Evolutionary conservation across 768 basidiomycete species (phyloP).

Genomic region (Boletellus ananas): DNA sequence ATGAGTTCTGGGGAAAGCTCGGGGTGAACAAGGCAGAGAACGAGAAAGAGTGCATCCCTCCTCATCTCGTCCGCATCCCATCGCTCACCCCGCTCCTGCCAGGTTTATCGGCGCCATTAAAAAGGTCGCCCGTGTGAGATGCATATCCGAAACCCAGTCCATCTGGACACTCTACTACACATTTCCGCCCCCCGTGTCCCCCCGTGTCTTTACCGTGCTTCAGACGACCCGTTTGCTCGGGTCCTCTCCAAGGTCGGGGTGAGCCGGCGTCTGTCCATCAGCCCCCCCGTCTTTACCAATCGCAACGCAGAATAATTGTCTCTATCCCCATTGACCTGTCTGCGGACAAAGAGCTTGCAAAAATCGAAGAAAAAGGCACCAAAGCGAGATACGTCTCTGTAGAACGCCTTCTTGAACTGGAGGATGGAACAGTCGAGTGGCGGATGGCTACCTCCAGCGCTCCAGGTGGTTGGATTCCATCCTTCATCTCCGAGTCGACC

Average conservation of each 20-base stretch:
- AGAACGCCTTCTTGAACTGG: constrained; percentile 60
- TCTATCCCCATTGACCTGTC: constrained; percentile 70
- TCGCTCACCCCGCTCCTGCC: background rate
- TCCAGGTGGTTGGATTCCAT: constrained; percentile 66
- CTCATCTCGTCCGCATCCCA: background rate
- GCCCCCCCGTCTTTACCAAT: background rate
- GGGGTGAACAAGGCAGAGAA: constrained; percentile 63
- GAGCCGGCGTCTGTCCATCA: constrained; percentile 16
- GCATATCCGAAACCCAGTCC: constrained; percentile 56
- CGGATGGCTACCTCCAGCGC: constrained; percentile 75
- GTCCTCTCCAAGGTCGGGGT: constrained; percentile 56
- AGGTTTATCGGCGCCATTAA: constrained; percentile 68
- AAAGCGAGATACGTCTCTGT: constrained; percentile 69
- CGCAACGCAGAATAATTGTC: constrained; percentile 34
- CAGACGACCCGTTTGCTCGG: constrained; percentile 57
- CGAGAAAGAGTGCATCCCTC: constrained; percentile 56
- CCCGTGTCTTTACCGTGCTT: constrained; percentile 72
- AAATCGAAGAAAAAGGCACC: constrained; percentile 59
- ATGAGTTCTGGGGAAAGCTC: constrained; percentile 67
- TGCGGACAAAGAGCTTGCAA: constrained; percentile 52
- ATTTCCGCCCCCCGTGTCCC: constrained; percentile 65
- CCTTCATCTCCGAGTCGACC: constrained; percentile 55
- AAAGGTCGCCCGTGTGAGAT: constrained; percentile 59
- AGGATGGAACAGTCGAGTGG: constrained; percentile 68
- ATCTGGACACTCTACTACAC: constrained; percentile 75